phyloP scores from a whole-genome alignment of 495 filamentous ascomycete species.

The Sphaerosporella brunnea region DNA sequence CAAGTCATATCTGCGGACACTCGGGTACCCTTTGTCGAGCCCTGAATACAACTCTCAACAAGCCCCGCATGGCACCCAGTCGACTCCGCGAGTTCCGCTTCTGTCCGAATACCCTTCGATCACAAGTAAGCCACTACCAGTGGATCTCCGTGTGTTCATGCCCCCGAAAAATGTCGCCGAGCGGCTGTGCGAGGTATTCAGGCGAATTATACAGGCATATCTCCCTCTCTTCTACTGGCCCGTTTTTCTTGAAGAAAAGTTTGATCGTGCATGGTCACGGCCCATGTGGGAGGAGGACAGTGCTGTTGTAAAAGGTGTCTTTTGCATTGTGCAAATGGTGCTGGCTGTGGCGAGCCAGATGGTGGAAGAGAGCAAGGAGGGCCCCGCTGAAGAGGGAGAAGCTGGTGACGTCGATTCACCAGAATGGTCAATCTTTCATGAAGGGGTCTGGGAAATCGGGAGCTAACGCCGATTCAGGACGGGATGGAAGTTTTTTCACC shows the following conservation, averaged over 20 bases:
- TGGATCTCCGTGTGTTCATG: constrained; percentile 24
- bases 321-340: constrained; percentile 23
- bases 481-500: constrained; percentile 24
- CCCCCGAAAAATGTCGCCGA: constrained; percentile 17
- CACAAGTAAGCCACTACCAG: constrained; percentile 9
- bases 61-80: background rate
- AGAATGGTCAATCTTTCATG: constrained; percentile 16
- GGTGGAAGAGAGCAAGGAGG: constrained; percentile 14
- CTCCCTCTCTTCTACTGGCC: constrained; percentile 25
- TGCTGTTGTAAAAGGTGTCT: constrained; percentile 20
- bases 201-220: constrained; percentile 18
- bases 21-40: background rate
- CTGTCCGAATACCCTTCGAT: constrained; percentile 4
- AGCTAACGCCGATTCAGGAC: constrained; percentile 14
- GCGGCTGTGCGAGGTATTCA: constrained; percentile 18
- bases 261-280: constrained; percentile 17
- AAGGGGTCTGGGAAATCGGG: background rate
- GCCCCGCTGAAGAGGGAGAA: no score
- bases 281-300: constrained; percentile 23
- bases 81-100: background rate
- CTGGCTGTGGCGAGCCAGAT: constrained; percentile 23
- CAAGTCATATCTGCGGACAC: constrained; percentile 1
- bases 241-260: constrained; percentile 15
- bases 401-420: no score
- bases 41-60: background rate